Percentiles rank a stretch among this genome's conserved stretches.
These are phyloP conservation scores for Solanum pinnatisectum DNA, from an alignment of 257 asterid genomes.

Conservation along the genomic window DNA sequence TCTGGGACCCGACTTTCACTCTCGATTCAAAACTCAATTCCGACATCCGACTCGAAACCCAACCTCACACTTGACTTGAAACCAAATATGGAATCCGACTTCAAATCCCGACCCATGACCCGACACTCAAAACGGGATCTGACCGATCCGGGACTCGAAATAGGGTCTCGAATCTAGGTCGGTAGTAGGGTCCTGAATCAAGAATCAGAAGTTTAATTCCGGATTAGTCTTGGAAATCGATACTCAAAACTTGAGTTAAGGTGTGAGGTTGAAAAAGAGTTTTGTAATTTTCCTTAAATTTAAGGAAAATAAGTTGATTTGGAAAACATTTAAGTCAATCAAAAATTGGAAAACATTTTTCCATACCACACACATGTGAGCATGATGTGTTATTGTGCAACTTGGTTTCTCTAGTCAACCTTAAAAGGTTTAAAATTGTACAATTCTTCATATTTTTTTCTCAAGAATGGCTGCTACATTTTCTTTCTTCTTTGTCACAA, in stretches of 20 bases:
- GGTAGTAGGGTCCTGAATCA: neutral
- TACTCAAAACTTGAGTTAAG: neutral
- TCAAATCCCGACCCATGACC: neutral
- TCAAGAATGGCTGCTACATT: neutral
- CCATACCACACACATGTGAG: neutral
- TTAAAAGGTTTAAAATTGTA: neutral
- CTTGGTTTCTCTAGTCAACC: neutral
- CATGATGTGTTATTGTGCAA: neutral
- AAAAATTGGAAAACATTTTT: no score
- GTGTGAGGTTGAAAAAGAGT: neutral
- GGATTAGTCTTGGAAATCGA: no score
- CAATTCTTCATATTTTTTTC: neutral
- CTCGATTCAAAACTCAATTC: neutral
- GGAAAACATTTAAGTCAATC: no score
- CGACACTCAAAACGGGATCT: neutral
- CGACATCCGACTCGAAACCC: neutral
- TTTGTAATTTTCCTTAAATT: neutral
- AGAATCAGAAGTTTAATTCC: neutral
- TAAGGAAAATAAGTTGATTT: neutral
- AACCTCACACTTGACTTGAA: neutral
- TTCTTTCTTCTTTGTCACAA: neutral
- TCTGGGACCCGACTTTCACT: neutral
- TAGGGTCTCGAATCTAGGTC: neutral
- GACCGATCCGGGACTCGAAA: neutral
- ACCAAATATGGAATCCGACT: neutral